phyloP scores from a whole-genome alignment of 2,329 filamentous ascomycete genomes.

The Fusarium anguioides region DNA sequence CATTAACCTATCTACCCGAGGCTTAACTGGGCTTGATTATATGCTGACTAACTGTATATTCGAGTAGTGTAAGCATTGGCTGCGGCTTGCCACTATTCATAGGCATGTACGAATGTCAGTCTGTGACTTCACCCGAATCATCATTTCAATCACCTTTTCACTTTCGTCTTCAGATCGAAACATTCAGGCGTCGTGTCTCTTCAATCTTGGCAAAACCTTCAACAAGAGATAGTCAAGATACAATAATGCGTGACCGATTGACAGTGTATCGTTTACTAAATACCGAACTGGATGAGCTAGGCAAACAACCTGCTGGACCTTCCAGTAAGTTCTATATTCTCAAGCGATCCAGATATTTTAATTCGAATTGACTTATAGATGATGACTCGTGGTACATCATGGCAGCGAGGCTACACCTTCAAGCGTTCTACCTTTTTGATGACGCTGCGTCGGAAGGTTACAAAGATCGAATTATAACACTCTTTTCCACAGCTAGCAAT shows the following conservation, averaged over 20 bases:
- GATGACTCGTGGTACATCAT: not conserved
- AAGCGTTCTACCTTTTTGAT: not conserved
- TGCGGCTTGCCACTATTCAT: not conserved
- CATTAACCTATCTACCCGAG: too few relatives aligned
- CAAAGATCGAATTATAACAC: not conserved
- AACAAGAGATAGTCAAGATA: not conserved
- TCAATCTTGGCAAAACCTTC: not conserved
- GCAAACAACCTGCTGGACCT: not conserved
- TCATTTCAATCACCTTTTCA: not conserved
- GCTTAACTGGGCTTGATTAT: too few relatives aligned
- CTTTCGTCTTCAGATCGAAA: not conserved
- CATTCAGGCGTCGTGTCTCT: not conserved
- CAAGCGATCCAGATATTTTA: not conserved
- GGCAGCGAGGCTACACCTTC: not conserved
- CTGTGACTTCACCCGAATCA: not conserved
- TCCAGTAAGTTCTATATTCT: not conserved
- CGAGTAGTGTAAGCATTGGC: not conserved
- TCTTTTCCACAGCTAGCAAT: not conserved
- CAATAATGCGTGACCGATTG: not conserved
- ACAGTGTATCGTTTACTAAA: not conserved
- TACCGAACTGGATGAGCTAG: not conserved
- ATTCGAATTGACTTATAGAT: not conserved
- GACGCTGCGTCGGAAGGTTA: not conserved
- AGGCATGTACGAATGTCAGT: not conserved
- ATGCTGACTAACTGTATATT: not conserved